Evolutionary conservation across 495 filamentous ascomycete species (phyloP).

Genomic region (Daldinia caldariorum): DNA sequence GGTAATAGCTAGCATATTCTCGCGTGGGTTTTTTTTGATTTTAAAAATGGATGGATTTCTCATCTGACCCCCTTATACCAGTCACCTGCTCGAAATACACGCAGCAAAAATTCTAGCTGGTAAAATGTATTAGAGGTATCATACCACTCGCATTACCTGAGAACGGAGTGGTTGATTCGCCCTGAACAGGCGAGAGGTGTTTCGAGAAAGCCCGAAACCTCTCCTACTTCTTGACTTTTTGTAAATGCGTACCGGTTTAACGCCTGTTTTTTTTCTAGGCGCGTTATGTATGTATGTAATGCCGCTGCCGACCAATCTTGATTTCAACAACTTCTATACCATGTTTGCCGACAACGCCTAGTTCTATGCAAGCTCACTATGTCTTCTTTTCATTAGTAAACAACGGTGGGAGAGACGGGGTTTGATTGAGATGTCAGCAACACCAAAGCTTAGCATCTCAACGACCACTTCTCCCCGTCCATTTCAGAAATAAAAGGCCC

Average conservation of each 20-base stretch:
- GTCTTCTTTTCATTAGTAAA: conserved; percentile 35
- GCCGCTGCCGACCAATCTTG: conserved; percentile 34
- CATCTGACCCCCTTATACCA: conserved; percentile 40
- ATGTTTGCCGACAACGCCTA: conserved; percentile 51
- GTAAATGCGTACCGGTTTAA: conserved; percentile 39
- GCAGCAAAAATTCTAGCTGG: conserved; percentile 21
- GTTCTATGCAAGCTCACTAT: conserved; percentile 46
- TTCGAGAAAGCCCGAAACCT: conserved; percentile 15
- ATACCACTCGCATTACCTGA: conserved; percentile 32
- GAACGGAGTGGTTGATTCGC: conserved; percentile 28
- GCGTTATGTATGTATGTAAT: conserved; percentile 29
- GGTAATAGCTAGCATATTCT: conserved; percentile 7
- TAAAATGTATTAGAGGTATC: conserved; percentile 12
- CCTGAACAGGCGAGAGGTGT: conserved; percentile 13
- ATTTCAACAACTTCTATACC: conserved; percentile 45
- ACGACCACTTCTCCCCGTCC: conserved; percentile 5
- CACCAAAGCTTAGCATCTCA: conserved; percentile 13
- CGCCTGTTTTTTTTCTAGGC: conserved; percentile 28
- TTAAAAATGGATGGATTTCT: not conserved
- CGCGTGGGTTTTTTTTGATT: conserved; percentile 19
- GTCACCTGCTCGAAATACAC: conserved; percentile 33
- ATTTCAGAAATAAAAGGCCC: conserved; percentile 12
- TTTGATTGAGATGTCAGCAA: conserved; percentile 11
- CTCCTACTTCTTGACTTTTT: conserved; percentile 17
- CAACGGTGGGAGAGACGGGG: conserved; percentile 1